Percentiles rank a stretch among this genome's conserved stretches.
These are phyloP conservation scores for Lactarius sp. DNA, from an alignment of 768 basidiomycete genomes.

Conservation along the genomic window DNA sequence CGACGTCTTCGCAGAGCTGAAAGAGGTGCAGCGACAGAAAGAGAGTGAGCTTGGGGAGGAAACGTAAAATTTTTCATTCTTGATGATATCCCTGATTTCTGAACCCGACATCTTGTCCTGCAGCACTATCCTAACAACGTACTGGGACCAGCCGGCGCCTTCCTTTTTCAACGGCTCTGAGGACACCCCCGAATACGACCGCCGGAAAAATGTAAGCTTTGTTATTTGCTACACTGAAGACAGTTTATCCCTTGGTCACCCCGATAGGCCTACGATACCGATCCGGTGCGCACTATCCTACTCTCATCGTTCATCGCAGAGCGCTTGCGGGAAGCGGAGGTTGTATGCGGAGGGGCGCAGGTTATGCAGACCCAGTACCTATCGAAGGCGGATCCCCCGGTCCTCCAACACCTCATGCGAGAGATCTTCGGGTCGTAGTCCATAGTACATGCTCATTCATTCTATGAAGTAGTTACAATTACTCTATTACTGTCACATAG, in stretches of 20 bases:
- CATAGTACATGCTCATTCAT: background rate
- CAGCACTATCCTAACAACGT: conserved; percentile 44
- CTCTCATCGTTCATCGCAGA: conserved; percentile 57
- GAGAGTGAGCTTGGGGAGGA: conserved; percentile 23
- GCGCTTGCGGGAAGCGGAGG: conserved; percentile 61
- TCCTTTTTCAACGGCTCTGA: conserved; percentile 60
- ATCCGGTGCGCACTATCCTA: conserved; percentile 63
- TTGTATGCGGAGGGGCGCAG: conserved; percentile 50
- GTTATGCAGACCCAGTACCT: conserved; percentile 59
- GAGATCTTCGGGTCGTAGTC: conserved; percentile 27
- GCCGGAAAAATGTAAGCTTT: conserved; percentile 60
- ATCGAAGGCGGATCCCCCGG: conserved; percentile 60
- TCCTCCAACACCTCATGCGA: conserved; percentile 59
- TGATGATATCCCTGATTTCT: background rate
- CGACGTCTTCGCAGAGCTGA: conserved; percentile 83
- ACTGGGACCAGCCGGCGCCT: conserved; percentile 66
- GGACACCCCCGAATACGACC: conserved; percentile 70
- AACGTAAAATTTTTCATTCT: conserved; percentile 8
- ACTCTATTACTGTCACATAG: background rate
- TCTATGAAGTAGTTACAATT: background rate
- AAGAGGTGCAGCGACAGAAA: conserved; percentile 49
- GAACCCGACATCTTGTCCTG: background rate
- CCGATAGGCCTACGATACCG: conserved; percentile 58
- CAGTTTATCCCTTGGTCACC: background rate
- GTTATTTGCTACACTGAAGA: background rate